Conservation (phyloP, 2,329 filamentous ascomycete genomes). For the Graphiopsis chlorocephala region DNA sequence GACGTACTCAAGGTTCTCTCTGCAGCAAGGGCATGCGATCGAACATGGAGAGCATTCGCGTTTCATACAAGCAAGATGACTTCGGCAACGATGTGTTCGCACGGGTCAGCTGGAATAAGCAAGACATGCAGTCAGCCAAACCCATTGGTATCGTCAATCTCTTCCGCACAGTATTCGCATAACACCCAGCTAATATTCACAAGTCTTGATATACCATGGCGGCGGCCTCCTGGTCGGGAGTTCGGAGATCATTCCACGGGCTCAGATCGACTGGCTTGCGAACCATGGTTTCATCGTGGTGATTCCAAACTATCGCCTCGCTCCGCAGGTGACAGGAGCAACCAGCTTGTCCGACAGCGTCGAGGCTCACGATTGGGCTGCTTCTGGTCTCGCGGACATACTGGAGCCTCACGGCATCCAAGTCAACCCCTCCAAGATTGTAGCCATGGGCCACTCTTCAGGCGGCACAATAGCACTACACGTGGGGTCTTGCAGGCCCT, state of each 20-base stretch:
- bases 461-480: slow-evolving; percentile 38
- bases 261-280: slow-evolving; percentile 22
- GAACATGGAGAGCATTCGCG: slow-evolving; percentile 20
- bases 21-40: not conserved
- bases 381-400: slow-evolving; percentile 30
- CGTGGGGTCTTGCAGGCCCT: slow-evolving; percentile 42
- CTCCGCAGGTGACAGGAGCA: slow-evolving; percentile 34
- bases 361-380: slow-evolving; percentile 38
- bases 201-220: slow-evolving; percentile 21
- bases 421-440: slow-evolving; percentile 34
- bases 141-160: slow-evolving; percentile 15
- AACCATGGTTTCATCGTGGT: slow-evolving; percentile 24
- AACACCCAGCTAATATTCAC: not conserved
- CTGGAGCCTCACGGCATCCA: slow-evolving; percentile 19
- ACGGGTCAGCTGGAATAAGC: slow-evolving; percentile 18
- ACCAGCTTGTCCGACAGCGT: slow-evolving; percentile 37
- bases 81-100: slow-evolving; percentile 20
- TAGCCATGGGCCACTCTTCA: slow-evolving; percentile 39
- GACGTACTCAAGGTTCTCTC: not conserved
- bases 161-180: not conserved
- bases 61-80: slow-evolving; percentile 20
- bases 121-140: not conserved
- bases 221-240: slow-evolving; percentile 24
- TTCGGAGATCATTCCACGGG: slow-evolving; percentile 21
- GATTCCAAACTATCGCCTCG: slow-evolving; percentile 31